Percentiles rank a stretch among this genome's conserved stretches.
Conservation (phyloP, 768 basidiomycete genomes). For the Lentinus brumalis region DNA sequence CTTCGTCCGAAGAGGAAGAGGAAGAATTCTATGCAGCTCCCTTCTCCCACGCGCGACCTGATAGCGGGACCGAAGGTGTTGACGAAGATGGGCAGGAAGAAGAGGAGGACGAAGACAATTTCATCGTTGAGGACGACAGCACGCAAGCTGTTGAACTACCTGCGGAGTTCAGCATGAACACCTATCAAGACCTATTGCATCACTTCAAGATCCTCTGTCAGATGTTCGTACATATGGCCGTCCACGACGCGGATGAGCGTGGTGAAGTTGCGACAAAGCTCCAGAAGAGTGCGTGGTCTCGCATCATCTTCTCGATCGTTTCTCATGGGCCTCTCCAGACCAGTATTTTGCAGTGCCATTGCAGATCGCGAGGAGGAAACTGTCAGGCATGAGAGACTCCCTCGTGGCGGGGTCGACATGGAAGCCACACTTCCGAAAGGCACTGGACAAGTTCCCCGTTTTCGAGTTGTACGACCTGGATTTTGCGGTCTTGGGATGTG, state of each 20-base stretch:
- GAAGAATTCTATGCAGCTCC: constrained; percentile 24
- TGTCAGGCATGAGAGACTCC: constrained; percentile 70
- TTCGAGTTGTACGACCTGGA: constrained; percentile 56
- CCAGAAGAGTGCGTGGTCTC: constrained; percentile 46
- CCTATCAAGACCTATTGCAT: constrained; percentile 71
- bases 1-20: constrained; percentile 29
- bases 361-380: constrained; percentile 63
- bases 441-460: constrained; percentile 66
- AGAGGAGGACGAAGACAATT: constrained; percentile 40
- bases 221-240: constrained; percentile 81
- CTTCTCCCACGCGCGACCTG: constrained; percentile 25
- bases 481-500: constrained; percentile 65
- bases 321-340: constrained; percentile 30
- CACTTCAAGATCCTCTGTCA: constrained; percentile 91
- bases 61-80: constrained; percentile 26
- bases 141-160: constrained; percentile 54
- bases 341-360: constrained; percentile 79
- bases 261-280: constrained; percentile 52
- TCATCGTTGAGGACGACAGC: constrained; percentile 66
- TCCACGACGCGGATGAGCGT: constrained; percentile 54
- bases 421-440: constrained; percentile 66
- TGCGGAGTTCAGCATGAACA: constrained; percentile 76
- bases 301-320: background rate
- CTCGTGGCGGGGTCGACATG: constrained; percentile 86
- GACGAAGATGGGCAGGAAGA: constrained; percentile 34